Base-by-base conservation (phyloP, 768 basidiomycete species). In the Flagelloscypha sp. region DNA sequence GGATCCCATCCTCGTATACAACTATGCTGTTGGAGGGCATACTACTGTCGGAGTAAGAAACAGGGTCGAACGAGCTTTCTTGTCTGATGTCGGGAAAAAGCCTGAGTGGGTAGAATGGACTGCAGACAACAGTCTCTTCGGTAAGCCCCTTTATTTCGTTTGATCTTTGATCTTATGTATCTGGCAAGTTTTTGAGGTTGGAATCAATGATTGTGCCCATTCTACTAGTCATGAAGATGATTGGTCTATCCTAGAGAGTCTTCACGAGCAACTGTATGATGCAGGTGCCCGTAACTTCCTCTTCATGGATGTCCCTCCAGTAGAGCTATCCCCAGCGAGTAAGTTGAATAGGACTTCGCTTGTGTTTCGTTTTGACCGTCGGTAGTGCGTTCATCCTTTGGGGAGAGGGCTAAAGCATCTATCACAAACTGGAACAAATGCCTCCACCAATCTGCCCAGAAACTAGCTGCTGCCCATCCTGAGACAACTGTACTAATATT, bases 161-260 rank as follows among this genome's bases (percentile, higher is more conserved):
- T n/a, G n/a, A n/a, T n/a, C n/a, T n/a, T n/a, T n/a, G n/a, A n/a
- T n/a, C n/a, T n/a, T n/a, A n/a, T n/a, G n/a, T n/a, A n/a, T n/a
- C n/a, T n/a, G n/a, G n/a, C n/a, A n/a, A 79, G 76, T 75, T 5
- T 76, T 71, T 3, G 80, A 75, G 74, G 59, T 78, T 31, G 79
- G 79, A 3, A 79, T 80, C 38, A 82, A 82, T 39, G 79, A 80
- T 53, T 69, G 70, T 61, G 71, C 62, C 72, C 74, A 42, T 22
- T 35, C 45, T 9, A 28, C 28, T 24, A 43, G 55, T 6, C 53
- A 52, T 36, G 33, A 42, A 6, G 21, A 24, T 13, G 44, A 49
- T 28, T 46, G 71, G 7, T 37, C 57, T 6, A 38, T 41, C 1
- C 54, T 80, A 1, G 68, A 75, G 42, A 45, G 35, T 4, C 52